phyloP scores from a whole-genome alignment of 2,329 filamentous ascomycete genomes.

The Xylariaceae sp. region DNA sequence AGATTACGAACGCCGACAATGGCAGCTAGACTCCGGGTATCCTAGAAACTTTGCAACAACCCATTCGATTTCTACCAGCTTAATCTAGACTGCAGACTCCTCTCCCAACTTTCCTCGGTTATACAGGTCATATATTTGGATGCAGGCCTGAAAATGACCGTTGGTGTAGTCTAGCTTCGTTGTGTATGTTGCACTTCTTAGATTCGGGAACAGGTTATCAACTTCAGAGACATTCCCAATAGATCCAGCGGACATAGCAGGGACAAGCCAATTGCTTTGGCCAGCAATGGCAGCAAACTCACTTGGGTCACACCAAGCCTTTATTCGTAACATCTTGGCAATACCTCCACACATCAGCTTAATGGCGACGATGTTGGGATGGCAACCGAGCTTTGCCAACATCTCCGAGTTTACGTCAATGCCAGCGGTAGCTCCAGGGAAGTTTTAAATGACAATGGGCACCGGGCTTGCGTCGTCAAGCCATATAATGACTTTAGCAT shows the following conservation, averaged over 20 bases:
- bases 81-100: slow-evolving; percentile 54
- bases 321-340: slow-evolving; percentile 70
- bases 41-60: slow-evolving; percentile 59
- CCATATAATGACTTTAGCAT: slow-evolving; percentile 14
- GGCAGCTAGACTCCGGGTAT: slow-evolving; percentile 56
- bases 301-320: slow-evolving; percentile 15
- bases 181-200: slow-evolving; percentile 49
- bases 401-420: slow-evolving; percentile 71
- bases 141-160: slow-evolving; percentile 30
- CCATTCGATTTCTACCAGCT: slow-evolving; percentile 59
- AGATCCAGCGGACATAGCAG: slow-evolving; percentile 30
- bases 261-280: slow-evolving; percentile 52
- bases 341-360: slow-evolving; percentile 68
- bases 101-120: slow-evolving; percentile 43
- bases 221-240: slow-evolving; percentile 25
- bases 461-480: slow-evolving; percentile 63
- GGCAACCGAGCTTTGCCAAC: slow-evolving; percentile 61
- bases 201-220: slow-evolving; percentile 42
- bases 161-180: no score
- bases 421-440: slow-evolving; percentile 69
- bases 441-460: slow-evolving; percentile 74
- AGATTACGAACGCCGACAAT: slow-evolving; percentile 62
- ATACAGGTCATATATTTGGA: slow-evolving; percentile 33
- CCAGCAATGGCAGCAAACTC: slow-evolving; percentile 48
- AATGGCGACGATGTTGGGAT: slow-evolving; percentile 71